Percentiles rank a stretch among this genome's conserved stretches.
These are phyloP conservation scores for Irpex lacteus DNA, from an alignment of 1,284 basidiomycete species.

Conservation along the genomic window DNA sequence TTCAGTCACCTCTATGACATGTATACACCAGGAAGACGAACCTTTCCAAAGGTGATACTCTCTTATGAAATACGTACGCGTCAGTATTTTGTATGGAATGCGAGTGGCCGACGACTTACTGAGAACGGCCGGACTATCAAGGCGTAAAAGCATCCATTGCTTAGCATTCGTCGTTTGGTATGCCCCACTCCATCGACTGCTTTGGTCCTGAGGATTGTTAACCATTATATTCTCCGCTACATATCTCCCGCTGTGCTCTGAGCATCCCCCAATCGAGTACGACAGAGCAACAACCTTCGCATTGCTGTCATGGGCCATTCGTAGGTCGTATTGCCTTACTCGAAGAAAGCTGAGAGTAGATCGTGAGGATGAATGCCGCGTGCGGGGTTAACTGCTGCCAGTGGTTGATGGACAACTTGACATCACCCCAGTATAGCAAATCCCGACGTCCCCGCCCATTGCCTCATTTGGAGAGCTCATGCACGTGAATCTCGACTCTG, in stretches of 20 bases:
- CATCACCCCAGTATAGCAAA: neutral
- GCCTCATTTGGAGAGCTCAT: neutral
- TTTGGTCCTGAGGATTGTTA: conserved; percentile 60
- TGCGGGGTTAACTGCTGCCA: neutral
- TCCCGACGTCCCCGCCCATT: neutral
- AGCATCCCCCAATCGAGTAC: conserved; percentile 59
- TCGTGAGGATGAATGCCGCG: too few relatives aligned
- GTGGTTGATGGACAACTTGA: neutral
- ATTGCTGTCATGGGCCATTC: neutral
- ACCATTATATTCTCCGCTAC: conserved; percentile 64
- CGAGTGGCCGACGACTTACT: conserved; percentile 46
- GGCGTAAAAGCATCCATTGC: conserved; percentile 69
- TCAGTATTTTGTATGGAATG: conserved; percentile 4
- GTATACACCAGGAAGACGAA: conserved; percentile 28
- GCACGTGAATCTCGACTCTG: neutral
- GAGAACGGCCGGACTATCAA: conserved; percentile 56
- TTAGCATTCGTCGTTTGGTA: conserved; percentile 50
- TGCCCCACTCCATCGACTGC: conserved; percentile 71
- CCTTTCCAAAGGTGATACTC: conserved; percentile 78
- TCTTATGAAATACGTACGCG: conserved; percentile 35
- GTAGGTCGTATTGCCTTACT: neutral
- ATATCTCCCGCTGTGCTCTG: conserved; percentile 69
- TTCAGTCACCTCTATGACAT: neutral
- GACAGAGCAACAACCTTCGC: conserved; percentile 14
- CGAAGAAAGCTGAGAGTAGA: too few relatives aligned